Conservation (phyloP, 202 grass and related monocot species). For the Zizania palustris region DNA sequence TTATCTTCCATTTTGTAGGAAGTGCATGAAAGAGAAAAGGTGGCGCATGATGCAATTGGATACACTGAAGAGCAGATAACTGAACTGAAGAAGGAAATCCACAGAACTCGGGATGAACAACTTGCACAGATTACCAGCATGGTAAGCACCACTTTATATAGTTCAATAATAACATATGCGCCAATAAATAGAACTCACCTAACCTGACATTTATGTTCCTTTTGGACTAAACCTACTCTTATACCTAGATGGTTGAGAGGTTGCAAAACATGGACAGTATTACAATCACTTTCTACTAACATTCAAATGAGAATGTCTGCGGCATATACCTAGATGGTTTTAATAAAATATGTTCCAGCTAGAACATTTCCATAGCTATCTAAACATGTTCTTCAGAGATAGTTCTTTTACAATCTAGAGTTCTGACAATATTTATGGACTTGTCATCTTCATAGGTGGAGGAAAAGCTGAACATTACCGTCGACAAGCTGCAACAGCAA, state of each 20-base stretch:
- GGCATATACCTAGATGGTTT: background rate
- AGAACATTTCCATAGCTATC: background rate
- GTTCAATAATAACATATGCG: background rate
- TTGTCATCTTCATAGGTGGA: conserved; percentile 62
- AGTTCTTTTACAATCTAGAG: background rate
- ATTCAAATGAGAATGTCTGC: background rate
- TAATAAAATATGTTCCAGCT: background rate
- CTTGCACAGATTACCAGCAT: conserved; percentile 81
- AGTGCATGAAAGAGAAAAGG: conserved; percentile 72
- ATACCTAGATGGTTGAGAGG: no score
- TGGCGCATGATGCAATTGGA: conserved; percentile 48
- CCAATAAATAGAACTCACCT: no score
- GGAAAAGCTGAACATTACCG: conserved; percentile 64
- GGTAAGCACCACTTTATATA: conserved; percentile 47
- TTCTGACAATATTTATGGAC: background rate
- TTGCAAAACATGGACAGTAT: background rate
- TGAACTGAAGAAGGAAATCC: conserved; percentile 73
- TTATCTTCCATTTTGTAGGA: conserved; percentile 41
- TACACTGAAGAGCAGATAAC: conserved; percentile 79
- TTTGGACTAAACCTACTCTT: background rate
- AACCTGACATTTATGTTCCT: background rate
- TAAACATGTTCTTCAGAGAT: background rate
- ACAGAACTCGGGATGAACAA: conserved; percentile 75
- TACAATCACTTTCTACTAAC: background rate
- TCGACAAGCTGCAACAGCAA: conserved; percentile 74